Evolutionary conservation across 805 yeast species (phyloP).

Genomic region (Cyberlindnera xylosilytica): DNA sequence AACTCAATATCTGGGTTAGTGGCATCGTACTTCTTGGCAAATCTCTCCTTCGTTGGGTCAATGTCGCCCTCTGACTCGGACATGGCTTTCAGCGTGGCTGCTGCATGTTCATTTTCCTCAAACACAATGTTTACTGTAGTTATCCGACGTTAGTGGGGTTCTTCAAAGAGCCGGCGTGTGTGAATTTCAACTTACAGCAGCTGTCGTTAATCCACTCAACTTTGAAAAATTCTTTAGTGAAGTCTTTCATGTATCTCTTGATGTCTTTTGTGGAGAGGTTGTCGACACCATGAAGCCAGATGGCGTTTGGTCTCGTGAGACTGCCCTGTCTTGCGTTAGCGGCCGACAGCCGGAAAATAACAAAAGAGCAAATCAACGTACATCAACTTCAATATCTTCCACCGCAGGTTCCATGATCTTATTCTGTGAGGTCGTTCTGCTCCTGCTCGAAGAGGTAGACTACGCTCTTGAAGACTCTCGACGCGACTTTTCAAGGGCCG

Average conservation of each 20-base stretch:
- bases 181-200: conserved; percentile 16
- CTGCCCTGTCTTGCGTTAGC: too few relatives aligned
- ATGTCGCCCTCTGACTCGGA: conserved; percentile 9
- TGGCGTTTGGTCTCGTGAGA: conserved; percentile 21
- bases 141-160: not conserved
- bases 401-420: too few relatives aligned
- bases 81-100: conserved; percentile 12
- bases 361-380: conserved; percentile 9
- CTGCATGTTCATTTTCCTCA: conserved; percentile 21
- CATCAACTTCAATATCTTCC: conserved; percentile 23
- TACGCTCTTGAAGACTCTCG: too few relatives aligned
- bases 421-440: too few relatives aligned
- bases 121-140: conserved; percentile 24
- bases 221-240: conserved; percentile 18
- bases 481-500: too few relatives aligned
- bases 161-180: not conserved
- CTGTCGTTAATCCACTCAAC: conserved; percentile 29
- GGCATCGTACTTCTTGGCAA: conserved; percentile 7
- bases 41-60: conserved; percentile 9
- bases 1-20: conserved; percentile 17
- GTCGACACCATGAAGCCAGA: conserved; percentile 27
- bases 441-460: too few relatives aligned
- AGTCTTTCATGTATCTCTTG: conserved; percentile 18
- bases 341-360: too few relatives aligned
- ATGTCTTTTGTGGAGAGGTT: conserved; percentile 24